Conservation (phyloP, 2,329 filamentous ascomycete species). For the Bipolaris bicolor region DNA sequence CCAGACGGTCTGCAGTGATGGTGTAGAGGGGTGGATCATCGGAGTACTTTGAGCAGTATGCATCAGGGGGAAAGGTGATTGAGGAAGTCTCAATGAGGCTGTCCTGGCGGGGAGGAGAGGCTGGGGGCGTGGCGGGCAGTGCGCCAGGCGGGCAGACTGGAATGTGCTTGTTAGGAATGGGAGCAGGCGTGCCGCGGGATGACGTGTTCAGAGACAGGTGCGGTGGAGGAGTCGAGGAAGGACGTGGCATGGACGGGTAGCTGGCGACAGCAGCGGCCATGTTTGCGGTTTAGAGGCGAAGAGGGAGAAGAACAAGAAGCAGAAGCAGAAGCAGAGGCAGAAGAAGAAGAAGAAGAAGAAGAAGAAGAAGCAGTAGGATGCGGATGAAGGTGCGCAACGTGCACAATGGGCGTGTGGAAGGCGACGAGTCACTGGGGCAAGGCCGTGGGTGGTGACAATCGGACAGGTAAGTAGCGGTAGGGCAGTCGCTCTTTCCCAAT, state of each 20-base stretch:
- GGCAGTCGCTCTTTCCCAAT: slow-evolving; percentile 20
- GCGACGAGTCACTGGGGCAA: slow-evolving; percentile 9
- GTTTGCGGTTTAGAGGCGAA: slow-evolving; percentile 21
- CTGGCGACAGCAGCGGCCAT: slow-evolving; percentile 55
- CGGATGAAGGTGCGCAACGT: slow-evolving; percentile 40
- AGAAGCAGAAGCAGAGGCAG: not conserved
- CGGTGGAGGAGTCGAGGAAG: slow-evolving; percentile 56
- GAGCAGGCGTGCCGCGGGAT: slow-evolving; percentile 62
- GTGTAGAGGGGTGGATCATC: slow-evolving; percentile 69
- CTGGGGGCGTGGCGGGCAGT: slow-evolving; percentile 57
- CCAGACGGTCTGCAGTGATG: slow-evolving; percentile 71
- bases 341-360: not conserved
- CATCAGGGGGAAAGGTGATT: slow-evolving; percentile 74
- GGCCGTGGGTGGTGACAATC: slow-evolving; percentile 12
- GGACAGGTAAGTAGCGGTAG: slow-evolving; percentile 3
- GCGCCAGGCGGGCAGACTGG: slow-evolving; percentile 88
- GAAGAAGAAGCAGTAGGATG: slow-evolving; percentile 7
- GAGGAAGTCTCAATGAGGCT: slow-evolving; percentile 67
- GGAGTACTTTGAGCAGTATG: slow-evolving; percentile 61
- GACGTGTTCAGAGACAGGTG: slow-evolving; percentile 65
- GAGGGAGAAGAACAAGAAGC: not conserved
- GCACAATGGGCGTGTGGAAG: slow-evolving; percentile 15
- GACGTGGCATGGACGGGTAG: slow-evolving; percentile 43
- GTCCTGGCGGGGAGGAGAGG: slow-evolving; percentile 66
- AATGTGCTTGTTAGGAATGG: slow-evolving; percentile 85